These are phyloP conservation scores for Tricholoma terreum DNA, from an alignment of 768 basidiomycete genomes.

Conservation along the genomic window DNA sequence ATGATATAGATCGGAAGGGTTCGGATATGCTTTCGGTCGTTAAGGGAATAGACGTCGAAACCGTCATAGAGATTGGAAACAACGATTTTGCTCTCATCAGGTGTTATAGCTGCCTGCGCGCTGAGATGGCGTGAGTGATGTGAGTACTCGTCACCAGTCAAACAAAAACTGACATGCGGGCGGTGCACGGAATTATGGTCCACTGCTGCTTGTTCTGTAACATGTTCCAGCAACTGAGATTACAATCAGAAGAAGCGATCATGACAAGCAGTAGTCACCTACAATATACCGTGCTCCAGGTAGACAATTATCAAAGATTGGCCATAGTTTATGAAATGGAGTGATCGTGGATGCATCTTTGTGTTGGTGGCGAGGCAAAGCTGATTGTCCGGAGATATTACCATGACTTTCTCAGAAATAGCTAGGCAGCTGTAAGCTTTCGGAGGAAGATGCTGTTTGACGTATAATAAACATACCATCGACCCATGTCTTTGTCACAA, in stretches of 20 bases:
- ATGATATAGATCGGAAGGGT: not conserved
- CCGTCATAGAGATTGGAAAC: not conserved
- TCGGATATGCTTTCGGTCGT: not conserved
- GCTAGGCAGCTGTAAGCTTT: not conserved
- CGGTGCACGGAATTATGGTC: no score
- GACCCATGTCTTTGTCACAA: not conserved
- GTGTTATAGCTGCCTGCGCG: not conserved
- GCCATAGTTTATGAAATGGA: not conserved
- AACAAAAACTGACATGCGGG: no score
- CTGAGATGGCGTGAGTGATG: no score
- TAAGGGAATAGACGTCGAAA: not conserved
- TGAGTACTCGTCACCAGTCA: no score
- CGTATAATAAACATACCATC: not conserved
- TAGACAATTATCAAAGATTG: not conserved
- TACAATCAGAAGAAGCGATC: not conserved
- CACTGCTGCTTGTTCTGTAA: no score
- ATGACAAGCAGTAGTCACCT: not conserved
- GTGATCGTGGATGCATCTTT: not conserved
- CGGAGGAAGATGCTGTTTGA: not conserved
- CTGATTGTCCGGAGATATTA: not conserved
- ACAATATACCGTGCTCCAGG: not conserved
- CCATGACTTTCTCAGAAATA: not conserved
- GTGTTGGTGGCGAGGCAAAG: not conserved
- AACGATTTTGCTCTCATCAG: not conserved
- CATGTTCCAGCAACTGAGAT: not conserved